Evolutionary conservation across 192 early-diverging fungal species (phyloP).

Genomic region (Phlyctochytrium bullatum): DNA sequence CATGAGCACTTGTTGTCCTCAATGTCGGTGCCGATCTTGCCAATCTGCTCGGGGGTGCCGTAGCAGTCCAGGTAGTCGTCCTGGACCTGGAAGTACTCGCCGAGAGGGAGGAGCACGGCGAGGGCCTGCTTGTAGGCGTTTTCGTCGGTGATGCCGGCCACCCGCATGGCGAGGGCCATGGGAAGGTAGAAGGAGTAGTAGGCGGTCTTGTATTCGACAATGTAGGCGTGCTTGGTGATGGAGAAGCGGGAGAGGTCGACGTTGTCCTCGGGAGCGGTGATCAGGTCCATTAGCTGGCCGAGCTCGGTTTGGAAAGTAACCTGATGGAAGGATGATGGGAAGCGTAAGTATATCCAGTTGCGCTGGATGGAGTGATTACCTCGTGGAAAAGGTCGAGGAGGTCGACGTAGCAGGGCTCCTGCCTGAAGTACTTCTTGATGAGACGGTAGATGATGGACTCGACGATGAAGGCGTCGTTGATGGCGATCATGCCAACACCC

Average conservation of each 20-base stretch:
- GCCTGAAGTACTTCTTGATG: constrained; percentile 91
- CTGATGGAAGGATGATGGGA: constrained; percentile 1
- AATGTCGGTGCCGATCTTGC: constrained; percentile 99
- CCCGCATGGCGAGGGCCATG: constrained; percentile 88
- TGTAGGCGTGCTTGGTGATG: constrained; percentile 87
- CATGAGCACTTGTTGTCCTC: constrained; percentile 99
- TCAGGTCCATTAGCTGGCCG: constrained; percentile 95
- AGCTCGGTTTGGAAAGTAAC: constrained; percentile 95
- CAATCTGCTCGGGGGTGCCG: constrained; percentile 81
- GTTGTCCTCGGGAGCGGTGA: constrained; percentile 96
- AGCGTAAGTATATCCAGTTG: constrained; percentile 9
- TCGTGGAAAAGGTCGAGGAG: constrained; percentile 95
- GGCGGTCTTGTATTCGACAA: constrained; percentile 97
- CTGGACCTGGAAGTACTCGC: constrained; percentile 99
- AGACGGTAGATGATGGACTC: constrained; percentile 91
- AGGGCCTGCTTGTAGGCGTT: constrained; percentile 76
- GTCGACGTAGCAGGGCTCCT: constrained; percentile 82
- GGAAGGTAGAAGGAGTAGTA: constrained; percentile 99
- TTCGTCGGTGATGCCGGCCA: constrained; percentile 82
- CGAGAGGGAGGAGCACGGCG: constrained; percentile 86
- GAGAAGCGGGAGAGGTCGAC: constrained; percentile 91
- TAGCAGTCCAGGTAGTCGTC: constrained; percentile 99
- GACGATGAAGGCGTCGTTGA: constrained; percentile 95
- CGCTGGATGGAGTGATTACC: constrained; percentile 3
- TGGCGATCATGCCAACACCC: constrained; percentile 83